Conservation (phyloP, 2,329 filamentous ascomycete genomes). For the Aspergillus pseudoviridinutans region DNA sequence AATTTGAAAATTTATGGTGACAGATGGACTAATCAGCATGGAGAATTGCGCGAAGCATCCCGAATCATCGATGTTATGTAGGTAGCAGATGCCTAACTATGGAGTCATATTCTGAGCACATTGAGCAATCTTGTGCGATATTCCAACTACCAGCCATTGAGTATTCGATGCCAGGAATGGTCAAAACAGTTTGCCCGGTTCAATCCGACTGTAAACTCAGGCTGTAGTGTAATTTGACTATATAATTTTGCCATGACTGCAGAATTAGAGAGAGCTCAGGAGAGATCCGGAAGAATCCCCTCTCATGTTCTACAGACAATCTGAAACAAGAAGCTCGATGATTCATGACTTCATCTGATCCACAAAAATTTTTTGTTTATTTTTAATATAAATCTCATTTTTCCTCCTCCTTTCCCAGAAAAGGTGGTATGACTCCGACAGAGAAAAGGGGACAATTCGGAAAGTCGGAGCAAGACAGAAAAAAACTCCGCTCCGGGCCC, state of each 20-base stretch:
- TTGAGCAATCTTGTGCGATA: not conserved
- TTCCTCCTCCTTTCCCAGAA: not conserved
- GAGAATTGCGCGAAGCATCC: slow-evolving; percentile 5
- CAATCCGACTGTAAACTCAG: not conserved
- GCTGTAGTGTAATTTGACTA: not conserved
- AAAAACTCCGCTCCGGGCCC: too few relatives aligned
- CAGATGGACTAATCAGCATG: slow-evolving; percentile 15
- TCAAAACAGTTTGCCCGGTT: not conserved
- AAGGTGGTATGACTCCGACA: not conserved
- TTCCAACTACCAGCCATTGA: not conserved
- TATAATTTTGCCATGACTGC: not conserved
- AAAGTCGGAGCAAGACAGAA: not conserved
- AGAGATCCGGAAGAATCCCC: not conserved
- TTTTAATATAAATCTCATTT: not conserved
- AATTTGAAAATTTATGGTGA: slow-evolving; percentile 8
- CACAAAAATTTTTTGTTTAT: not conserved
- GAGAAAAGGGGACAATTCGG: not conserved
- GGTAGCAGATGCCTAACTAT: not conserved
- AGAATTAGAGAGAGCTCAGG: not conserved
- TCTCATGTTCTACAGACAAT: not conserved
- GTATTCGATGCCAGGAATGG: not conserved
- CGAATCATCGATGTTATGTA: not conserved
- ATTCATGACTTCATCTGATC: not conserved
- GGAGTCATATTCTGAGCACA: not conserved
- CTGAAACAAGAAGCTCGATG: not conserved